phyloP scores from a whole-genome alignment of 208 protist species.

The Trypanosoma vivax region DNA sequence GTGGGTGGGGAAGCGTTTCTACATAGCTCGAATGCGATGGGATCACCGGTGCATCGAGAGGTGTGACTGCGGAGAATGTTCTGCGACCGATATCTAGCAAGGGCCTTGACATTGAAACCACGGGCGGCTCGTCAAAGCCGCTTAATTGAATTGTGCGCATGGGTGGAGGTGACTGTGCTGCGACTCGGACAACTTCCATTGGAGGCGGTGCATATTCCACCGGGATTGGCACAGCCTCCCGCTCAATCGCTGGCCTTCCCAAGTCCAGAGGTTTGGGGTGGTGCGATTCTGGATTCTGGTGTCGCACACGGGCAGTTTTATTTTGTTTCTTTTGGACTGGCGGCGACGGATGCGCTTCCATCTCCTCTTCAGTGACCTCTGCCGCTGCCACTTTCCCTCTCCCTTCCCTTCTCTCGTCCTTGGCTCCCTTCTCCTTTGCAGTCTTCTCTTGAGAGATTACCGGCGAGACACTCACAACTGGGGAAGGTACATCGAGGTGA shows the following conservation, averaged over 20 bases:
- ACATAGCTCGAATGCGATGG: conserved; percentile 2
- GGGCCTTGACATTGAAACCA: neutral
- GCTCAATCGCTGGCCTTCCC: conserved; percentile 3
- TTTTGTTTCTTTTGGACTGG: too few relatives aligned
- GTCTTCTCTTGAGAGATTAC: too few relatives aligned
- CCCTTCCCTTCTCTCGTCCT: too few relatives aligned
- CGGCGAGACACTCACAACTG: too few relatives aligned
- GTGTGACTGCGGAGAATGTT: neutral
- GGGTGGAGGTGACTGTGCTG: neutral
- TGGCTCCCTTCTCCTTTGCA: too few relatives aligned
- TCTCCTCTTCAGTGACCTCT: too few relatives aligned
- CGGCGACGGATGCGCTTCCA: too few relatives aligned
- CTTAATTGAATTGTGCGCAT: conserved; percentile 2
- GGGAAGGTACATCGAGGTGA: too few relatives aligned
- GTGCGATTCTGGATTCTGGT: too few relatives aligned
- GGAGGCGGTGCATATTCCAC: neutral
- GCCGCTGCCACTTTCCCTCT: too few relatives aligned
- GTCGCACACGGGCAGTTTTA: too few relatives aligned
- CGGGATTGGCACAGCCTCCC: neutral
- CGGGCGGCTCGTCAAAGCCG: conserved; percentile 15
- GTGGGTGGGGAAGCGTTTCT: conserved; percentile 1
- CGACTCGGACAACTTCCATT: neutral
- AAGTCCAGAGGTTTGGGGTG: too few relatives aligned
- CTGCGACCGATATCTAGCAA: neutral
- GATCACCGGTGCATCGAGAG: conserved; percentile 13